Base-by-base conservation (phyloP, 768 basidiomycete genomes). In the Xerocomus spinulosus region DNA sequence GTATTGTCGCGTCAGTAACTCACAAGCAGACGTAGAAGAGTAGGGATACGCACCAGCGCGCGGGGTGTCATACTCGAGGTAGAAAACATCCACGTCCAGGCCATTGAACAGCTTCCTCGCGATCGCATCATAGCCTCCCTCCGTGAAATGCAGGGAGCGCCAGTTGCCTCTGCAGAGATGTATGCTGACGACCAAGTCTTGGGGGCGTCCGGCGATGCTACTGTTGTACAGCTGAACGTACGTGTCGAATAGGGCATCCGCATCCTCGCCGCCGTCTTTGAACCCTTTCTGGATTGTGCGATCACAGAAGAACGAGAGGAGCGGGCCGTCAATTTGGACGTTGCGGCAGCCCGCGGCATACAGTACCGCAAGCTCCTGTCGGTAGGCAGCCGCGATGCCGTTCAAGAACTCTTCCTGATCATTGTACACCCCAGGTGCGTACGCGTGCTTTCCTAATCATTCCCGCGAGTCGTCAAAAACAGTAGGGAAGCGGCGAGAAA, bases 261-360 rank as follows among this genome's bases (percentile, higher is more conserved):
- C 75, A 64, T 89, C 82, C 17, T 79, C 71, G 0, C 78, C 79
- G 35, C 74, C 78, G 21, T 71, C 73, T 58, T 74, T 73, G 81
- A 88, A 83, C 17, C 76, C 78, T 52, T 73, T 54, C 37, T 75
- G 63, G 70, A 77, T 77, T 1, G 60, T 59, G 50, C 82, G 80
- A 48, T 74, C 73, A 61, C 87, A 90, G 59, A 87, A 86, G 67
- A 81, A 87, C 33, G 73, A 69, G 21, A 78, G 68, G n/a, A 74
- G 63, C 2, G 76, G 76, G 57, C 73, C 74, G 51, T 76, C 73
- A 49, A 73, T 70, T 48, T 78, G 75, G 49, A 73, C 63, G 60
- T 73, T 73, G 35, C 62, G 63, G 36, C 39, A 42, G 5, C 41
- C 41, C 14, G 29, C 41, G 2, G 41, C 41, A 9, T 42, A 42